These are phyloP conservation scores for Capsicum chinense DNA, from an alignment of 257 asterid genomes.

Conservation along the genomic window DNA sequence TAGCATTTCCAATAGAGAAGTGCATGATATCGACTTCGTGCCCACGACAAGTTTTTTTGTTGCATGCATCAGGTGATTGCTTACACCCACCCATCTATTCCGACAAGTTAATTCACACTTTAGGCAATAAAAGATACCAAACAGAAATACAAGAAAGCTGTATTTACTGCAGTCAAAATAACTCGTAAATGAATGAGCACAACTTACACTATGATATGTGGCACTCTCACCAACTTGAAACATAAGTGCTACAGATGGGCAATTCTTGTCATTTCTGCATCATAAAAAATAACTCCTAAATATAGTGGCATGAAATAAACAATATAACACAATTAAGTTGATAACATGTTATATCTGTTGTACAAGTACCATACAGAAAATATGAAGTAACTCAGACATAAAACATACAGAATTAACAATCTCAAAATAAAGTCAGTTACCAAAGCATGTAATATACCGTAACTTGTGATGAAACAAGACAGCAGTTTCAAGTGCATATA, in stretches of 20 bases:
- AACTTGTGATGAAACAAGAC: not conserved
- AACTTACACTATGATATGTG: conserved; percentile 70
- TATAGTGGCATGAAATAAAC: not conserved
- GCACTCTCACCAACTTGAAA: conserved; percentile 87
- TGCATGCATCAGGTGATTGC: conserved; percentile 70
- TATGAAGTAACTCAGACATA: not conserved
- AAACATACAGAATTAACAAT: not conserved
- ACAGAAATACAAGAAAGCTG: conserved; percentile 2
- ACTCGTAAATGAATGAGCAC: not conserved
- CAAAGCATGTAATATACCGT: not conserved
- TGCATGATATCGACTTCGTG: conserved; percentile 91
- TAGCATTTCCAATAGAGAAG: conserved; percentile 81
- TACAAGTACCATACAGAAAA: not conserved
- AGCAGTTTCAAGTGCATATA: not conserved
- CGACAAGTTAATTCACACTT: conserved; percentile 33
- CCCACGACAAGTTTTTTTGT: conserved; percentile 68
- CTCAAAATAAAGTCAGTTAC: not conserved
- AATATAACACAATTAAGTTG: not conserved
- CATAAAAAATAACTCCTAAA: conserved; percentile 34
- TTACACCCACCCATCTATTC: conserved; percentile 91
- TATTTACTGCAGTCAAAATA: not conserved
- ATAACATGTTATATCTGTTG: not conserved
- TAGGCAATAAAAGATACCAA: conserved; percentile 29
- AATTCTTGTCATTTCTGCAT: conserved; percentile 64
- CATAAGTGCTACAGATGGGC: conserved; percentile 88